These are phyloP conservation scores for Senna siamea DNA, from an alignment of 306 rosid genomes.

Conservation along the genomic window DNA sequence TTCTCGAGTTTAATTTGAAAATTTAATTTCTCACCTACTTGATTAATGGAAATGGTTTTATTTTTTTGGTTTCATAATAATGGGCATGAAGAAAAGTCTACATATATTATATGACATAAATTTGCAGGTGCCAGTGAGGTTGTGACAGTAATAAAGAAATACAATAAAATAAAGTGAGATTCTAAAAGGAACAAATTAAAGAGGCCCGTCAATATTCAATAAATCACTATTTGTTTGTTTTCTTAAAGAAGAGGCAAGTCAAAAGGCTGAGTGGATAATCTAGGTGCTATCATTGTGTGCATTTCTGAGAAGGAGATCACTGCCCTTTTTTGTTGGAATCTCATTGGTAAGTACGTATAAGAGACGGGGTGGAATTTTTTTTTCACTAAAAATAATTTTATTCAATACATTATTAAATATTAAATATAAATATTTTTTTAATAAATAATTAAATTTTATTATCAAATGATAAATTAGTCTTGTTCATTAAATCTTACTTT, in stretches of 20 bases:
- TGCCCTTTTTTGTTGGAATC: background rate
- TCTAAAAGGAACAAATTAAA: conserved; percentile 40
- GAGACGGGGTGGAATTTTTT: no score
- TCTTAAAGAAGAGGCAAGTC: conserved; percentile 47
- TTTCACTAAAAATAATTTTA: no score
- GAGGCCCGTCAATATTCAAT: background rate
- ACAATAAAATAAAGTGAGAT: conserved; percentile 30
- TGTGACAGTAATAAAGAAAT: no score
- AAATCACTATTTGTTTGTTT: conserved; percentile 39
- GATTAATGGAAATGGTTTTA: no score
- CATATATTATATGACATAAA: background rate
- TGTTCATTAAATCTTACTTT: no score
- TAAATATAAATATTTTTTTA: no score
- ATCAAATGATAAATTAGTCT: no score
- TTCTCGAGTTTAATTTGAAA: background rate
- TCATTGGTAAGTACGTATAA: no score
- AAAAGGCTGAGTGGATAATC: conserved; percentile 51
- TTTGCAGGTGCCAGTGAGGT: no score
- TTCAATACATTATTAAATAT: no score
- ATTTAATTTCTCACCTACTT: background rate
- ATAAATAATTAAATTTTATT: no score
- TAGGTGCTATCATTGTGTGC: conserved; percentile 52
- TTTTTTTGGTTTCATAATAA: conserved; percentile 29
- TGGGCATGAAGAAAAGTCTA: conserved; percentile 37
- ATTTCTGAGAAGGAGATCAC: conserved; percentile 64